A percentile compares a stretch with the other conserved stretches of the same genome.
phyloP scores from a whole-genome alignment of 805 yeast species.

The Saccharomycopsis olivae region DNA sequence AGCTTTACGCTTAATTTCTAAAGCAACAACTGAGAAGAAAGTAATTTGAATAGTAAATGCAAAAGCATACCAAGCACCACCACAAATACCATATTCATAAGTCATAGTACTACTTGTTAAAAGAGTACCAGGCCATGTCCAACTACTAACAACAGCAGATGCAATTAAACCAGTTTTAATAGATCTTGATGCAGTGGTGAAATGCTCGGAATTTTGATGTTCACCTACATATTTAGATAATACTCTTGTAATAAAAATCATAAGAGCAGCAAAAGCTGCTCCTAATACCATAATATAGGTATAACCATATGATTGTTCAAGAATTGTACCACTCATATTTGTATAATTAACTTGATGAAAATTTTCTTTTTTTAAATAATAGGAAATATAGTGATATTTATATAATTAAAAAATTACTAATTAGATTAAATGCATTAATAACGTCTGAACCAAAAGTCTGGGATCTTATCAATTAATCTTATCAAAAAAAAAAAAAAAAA shows the following conservation, averaged over 20 bases:
- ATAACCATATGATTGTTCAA: slow-evolving; percentile 30
- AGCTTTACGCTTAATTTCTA: slow-evolving; percentile 28
- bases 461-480: no score
- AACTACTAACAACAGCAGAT: slow-evolving; percentile 32
- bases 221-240: slow-evolving; percentile 28
- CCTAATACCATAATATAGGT: slow-evolving; percentile 32
- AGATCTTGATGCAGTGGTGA: slow-evolving; percentile 34
- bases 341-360: slow-evolving; percentile 16
- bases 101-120: slow-evolving; percentile 24
- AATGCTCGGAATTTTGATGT: slow-evolving; percentile 32
- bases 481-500: no score
- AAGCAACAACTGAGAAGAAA: slow-evolving; percentile 27
- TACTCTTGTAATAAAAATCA: slow-evolving; percentile 27
- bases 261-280: slow-evolving; percentile 32
- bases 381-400: neutral
- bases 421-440: no score
- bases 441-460: no score
- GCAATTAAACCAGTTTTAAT: slow-evolving; percentile 33
- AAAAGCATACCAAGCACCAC: slow-evolving; percentile 23
- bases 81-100: slow-evolving; percentile 25
- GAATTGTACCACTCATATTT: no score
- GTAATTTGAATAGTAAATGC: slow-evolving; percentile 24
- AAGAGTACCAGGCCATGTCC: slow-evolving; percentile 28
- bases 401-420: no score
- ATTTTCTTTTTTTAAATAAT: neutral